Evolutionary conservation across 768 basidiomycete species (phyloP).

Genomic region (Lentinula detonsa): DNA sequence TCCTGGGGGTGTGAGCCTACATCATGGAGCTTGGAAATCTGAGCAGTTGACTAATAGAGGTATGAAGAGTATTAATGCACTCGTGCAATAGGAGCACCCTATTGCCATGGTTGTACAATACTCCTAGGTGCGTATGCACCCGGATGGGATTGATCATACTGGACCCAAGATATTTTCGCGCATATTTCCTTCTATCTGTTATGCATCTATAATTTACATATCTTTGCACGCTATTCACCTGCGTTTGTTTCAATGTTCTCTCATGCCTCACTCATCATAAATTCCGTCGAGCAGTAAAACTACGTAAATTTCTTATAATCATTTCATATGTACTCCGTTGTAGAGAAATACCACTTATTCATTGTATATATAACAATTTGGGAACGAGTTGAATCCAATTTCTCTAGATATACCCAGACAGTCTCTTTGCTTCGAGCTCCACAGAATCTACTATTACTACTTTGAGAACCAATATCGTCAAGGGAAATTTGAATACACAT

Average conservation of each 20-base stretch:
- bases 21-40: slow-evolving; percentile 7
- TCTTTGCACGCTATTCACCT: background rate
- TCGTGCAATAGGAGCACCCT: slow-evolving; percentile 3
- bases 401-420: too few species aligned
- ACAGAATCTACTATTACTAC: too few species aligned
- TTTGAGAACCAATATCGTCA: too few species aligned
- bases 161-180: too few species aligned
- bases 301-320: background rate
- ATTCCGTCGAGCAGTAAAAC: background rate
- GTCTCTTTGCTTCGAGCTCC: too few species aligned
- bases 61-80: slow-evolving; percentile 5
- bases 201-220: background rate
- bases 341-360: background rate
- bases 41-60: background rate
- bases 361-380: background rate
- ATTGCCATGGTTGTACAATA: background rate
- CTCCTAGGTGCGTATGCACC: too few species aligned
- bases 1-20: background rate
- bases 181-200: background rate
- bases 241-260: background rate
- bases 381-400: background rate
- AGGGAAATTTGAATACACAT: too few species aligned
- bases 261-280: background rate
- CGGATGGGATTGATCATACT: too few species aligned
- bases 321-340: background rate